Conservation (phyloP, 345 rosid genomes). For the Lumnitzera racemosa region DNA sequence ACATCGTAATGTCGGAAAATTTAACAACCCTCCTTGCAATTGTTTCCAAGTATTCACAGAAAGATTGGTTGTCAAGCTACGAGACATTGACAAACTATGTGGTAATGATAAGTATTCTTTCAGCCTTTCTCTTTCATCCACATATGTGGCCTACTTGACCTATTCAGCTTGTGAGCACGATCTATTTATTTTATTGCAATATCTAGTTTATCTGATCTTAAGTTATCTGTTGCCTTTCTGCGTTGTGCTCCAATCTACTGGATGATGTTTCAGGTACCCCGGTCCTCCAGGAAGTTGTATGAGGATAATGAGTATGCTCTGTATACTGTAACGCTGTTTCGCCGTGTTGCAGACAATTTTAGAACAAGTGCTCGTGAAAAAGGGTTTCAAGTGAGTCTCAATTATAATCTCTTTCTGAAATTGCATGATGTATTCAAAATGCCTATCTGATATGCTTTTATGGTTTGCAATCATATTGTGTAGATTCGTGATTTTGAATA, state of each 20-base stretch:
- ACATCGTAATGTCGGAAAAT: conserved; percentile 77
- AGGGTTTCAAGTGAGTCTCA: conserved; percentile 75
- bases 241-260: background rate
- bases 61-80: conserved; percentile 92
- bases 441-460: background rate
- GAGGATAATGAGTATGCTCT: conserved; percentile 99
- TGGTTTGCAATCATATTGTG: conserved; percentile 13
- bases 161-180: too few relatives aligned
- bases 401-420: background rate
- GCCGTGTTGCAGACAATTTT: conserved; percentile 91
- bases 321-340: conserved; percentile 76
- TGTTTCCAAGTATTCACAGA: conserved; percentile 93
- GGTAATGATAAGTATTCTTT: conserved; percentile 40
- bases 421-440: background rate
- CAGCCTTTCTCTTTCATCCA: background rate
- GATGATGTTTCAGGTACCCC: conserved; percentile 65
- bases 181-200: too few relatives aligned
- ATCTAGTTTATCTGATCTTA: too few relatives aligned
- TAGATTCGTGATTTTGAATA: conserved; percentile 92
- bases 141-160: too few relatives aligned
- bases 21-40: conserved; percentile 77
- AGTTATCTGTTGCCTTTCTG: background rate
- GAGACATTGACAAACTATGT: conserved; percentile 89
- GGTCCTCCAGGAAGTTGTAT: conserved; percentile 82
- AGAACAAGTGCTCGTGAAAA: conserved; percentile 72